Percentiles rank a stretch among this genome's conserved stretches.
These are phyloP conservation scores for Rhizopogon sp. DNA, from an alignment of 768 basidiomycete genomes.

Conservation along the genomic window DNA sequence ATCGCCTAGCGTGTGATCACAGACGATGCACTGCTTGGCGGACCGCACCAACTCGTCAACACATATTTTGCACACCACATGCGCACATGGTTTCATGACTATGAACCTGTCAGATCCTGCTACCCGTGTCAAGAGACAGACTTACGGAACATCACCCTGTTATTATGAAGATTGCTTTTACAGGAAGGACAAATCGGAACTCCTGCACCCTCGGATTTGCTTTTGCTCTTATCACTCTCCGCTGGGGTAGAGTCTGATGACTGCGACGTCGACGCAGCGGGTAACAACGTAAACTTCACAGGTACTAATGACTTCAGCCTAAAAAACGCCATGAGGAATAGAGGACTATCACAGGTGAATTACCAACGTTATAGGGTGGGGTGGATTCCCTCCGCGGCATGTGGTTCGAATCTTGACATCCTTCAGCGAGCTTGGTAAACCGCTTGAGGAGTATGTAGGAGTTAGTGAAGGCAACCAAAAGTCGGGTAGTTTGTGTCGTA, in stretches of 20 bases:
- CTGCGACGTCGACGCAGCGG: conserved; percentile 30
- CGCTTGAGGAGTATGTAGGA: conserved; percentile 66
- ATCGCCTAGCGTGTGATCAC: conserved; percentile 61
- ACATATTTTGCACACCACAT: conserved; percentile 91
- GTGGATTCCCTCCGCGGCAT: conserved; percentile 76
- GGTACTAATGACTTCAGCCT: conserved; percentile 82
- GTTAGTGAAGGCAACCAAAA: conserved; percentile 97
- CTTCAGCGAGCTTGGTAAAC: conserved; percentile 58
- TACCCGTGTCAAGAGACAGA: conserved; percentile 5
- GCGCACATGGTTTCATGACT: conserved; percentile 86
- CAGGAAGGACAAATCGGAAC: conserved; percentile 84
- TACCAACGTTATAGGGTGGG: conserved; percentile 75
- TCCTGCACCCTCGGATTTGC: conserved; percentile 45
- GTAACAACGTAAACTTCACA: conserved; percentile 69
- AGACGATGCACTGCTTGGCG: conserved; percentile 80
- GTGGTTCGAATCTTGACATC: conserved; percentile 87
- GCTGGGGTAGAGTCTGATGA: conserved; percentile 35
- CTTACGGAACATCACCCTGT: conserved; percentile 63
- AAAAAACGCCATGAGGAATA: conserved; percentile 3
- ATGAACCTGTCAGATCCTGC: neutral
- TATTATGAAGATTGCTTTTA: conserved; percentile 82
- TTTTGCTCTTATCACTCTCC: conserved; percentile 28
- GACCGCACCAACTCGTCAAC: conserved; percentile 81
- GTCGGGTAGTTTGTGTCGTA: conserved; percentile 88
- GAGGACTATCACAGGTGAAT: neutral